Conservation (phyloP, 306 rosid species). For the Cicer cuneatum region DNA sequence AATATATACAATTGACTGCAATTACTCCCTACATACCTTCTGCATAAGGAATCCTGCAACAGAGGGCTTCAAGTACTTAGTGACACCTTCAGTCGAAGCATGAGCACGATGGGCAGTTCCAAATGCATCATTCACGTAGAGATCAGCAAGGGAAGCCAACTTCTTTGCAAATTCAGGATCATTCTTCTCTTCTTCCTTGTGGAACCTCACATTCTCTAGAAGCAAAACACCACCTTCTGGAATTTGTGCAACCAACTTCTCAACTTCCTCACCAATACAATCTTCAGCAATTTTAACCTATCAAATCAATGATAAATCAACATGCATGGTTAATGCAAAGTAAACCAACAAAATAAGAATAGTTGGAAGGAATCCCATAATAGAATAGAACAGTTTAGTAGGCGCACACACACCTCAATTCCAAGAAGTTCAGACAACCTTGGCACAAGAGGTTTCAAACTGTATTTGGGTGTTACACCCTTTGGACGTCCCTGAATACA, state of each 20-base stretch:
- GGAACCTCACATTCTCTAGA: constrained; percentile 91
- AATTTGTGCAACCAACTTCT: constrained; percentile 71
- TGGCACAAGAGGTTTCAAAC: constrained; percentile 92
- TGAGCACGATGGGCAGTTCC: constrained; percentile 98
- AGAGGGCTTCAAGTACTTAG: constrained; percentile 83
- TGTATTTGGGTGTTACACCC: constrained; percentile 93
- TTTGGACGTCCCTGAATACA: constrained; percentile 92
- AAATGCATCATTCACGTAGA: constrained; percentile 94
- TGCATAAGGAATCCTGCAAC: constrained; percentile 98
- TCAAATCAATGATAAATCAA: constrained; percentile 7
- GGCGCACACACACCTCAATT: constrained; percentile 53
- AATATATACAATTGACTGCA: background rate
- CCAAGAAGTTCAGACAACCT: constrained; percentile 87
- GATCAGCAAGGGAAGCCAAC: constrained; percentile 91
- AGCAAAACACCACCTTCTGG: constrained; percentile 93
- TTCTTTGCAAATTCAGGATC: constrained; percentile 91
- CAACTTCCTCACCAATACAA: constrained; percentile 81
- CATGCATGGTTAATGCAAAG: constrained; percentile 6
- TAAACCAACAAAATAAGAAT: background rate
- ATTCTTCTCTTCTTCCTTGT: constrained; percentile 98
- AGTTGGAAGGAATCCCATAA: background rate
- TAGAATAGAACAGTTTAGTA: background rate
- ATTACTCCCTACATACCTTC: constrained; percentile 63
- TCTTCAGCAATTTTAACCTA: constrained; percentile 83
- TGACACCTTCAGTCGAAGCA: constrained; percentile 94